Percentiles rank a stretch among this genome's conserved stretches.
These are phyloP conservation scores for Hevea brasiliensis DNA, from an alignment of 345 rosid species.

Conservation along the genomic window DNA sequence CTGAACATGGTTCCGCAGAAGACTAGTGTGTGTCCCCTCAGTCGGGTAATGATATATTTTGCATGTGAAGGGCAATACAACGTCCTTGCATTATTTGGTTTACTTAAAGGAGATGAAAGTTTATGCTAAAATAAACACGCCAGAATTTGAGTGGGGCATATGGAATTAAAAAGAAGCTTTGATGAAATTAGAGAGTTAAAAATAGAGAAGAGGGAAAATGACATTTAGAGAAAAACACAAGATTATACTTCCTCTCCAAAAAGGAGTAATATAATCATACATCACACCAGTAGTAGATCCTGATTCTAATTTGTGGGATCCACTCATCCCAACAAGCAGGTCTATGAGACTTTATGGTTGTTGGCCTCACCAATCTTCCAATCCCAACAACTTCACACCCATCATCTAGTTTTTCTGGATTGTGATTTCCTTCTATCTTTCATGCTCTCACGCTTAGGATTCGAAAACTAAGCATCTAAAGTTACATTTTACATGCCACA, in stretches of 20 bases:
- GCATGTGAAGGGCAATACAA: slow-evolving; percentile 12
- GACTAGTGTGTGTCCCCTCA: neutral
- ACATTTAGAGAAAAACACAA: neutral
- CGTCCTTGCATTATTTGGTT: neutral
- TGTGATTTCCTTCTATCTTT: neutral
- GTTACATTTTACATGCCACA: slow-evolving; percentile 12
- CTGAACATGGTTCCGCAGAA: slow-evolving; percentile 8
- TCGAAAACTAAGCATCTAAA: neutral
- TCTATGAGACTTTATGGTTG: slow-evolving; percentile 41
- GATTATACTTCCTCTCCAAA: too few species aligned
- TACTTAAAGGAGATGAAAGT: neutral
- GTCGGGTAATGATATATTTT: neutral
- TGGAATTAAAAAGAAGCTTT: neutral
- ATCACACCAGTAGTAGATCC: slow-evolving; percentile 50
- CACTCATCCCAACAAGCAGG: slow-evolving; percentile 49
- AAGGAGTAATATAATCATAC: slow-evolving; percentile 27
- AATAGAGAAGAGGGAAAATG: slow-evolving; percentile 14
- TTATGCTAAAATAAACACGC: neutral
- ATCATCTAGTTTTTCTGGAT: slow-evolving; percentile 18
- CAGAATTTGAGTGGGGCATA: neutral
- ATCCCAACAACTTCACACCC: slow-evolving; percentile 43
- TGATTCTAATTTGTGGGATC: slow-evolving; percentile 63
- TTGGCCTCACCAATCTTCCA: slow-evolving; percentile 38
- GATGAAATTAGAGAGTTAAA: neutral
- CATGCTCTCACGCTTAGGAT: slow-evolving; percentile 1